These are phyloP conservation scores for Kodamaea nitidulidarum DNA, from an alignment of 805 yeast species.

Conservation along the genomic window DNA sequence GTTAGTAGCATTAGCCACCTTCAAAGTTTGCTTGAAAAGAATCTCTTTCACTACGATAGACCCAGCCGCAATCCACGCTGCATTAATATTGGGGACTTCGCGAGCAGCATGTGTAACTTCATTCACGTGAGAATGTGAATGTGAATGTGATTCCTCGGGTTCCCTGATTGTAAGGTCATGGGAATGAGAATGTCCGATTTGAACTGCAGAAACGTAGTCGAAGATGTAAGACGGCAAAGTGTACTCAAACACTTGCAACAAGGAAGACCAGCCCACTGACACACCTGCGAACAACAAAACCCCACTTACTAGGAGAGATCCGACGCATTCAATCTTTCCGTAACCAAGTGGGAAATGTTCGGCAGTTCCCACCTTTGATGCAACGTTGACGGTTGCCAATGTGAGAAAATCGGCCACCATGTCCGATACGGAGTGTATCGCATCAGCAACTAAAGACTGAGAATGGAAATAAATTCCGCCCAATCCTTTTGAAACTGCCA, in stretches of 20 bases:
- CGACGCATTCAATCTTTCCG: conserved; percentile 90
- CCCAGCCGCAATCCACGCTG: conserved; percentile 94
- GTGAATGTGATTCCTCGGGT: neutral
- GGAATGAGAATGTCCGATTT: conserved; percentile 49
- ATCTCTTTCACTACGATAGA: conserved; percentile 86
- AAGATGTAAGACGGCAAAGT: conserved; percentile 57
- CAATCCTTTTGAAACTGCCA: conserved; percentile 80
- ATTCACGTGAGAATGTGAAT: conserved; percentile 19
- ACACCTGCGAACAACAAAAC: conserved; percentile 83
- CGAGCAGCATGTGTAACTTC: conserved; percentile 4
- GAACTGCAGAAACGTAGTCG: conserved; percentile 49
- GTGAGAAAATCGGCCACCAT: conserved; percentile 87
- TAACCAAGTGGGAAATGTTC: conserved; percentile 77
- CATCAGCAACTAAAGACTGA: conserved; percentile 90
- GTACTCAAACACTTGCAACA: conserved; percentile 64
- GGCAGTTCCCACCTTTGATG: conserved; percentile 53
- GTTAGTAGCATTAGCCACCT: conserved; percentile 70
- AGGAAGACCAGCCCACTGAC: conserved; percentile 84
- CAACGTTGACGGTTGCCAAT: conserved; percentile 78
- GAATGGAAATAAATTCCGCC: conserved; percentile 95
- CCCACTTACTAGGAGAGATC: conserved; percentile 83
- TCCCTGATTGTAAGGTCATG: conserved; percentile 30
- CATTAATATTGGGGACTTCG: conserved; percentile 63
- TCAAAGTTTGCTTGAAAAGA: conserved; percentile 77
- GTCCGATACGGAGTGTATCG: conserved; percentile 89